Percentiles rank a stretch among this genome's conserved stretches.
Evolutionary conservation across 345 rosid species (phyloP).

Genomic region (Capsella bursapastoris): DNA sequence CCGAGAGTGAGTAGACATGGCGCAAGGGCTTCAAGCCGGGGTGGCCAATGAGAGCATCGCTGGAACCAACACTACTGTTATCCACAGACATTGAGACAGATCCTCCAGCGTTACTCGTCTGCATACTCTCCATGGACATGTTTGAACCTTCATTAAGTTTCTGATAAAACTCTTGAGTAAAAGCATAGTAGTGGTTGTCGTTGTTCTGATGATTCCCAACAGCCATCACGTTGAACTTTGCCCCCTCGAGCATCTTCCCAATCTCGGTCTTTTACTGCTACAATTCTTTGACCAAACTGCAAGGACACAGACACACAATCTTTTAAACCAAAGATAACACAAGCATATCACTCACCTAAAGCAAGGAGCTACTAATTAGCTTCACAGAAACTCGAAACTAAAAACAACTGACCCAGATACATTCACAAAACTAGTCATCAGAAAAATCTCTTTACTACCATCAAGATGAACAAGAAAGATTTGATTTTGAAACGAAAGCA

Average conservation of each 20-base stretch:
- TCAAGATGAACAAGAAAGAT: background rate
- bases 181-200: constrained; percentile 52
- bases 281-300: constrained; percentile 26
- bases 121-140: constrained; percentile 59
- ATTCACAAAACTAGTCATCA: background rate
- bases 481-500: background rate
- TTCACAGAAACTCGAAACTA: background rate
- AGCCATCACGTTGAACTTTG: constrained; percentile 48
- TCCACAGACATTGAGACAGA: constrained; percentile 68
- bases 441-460: background rate
- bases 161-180: constrained; percentile 58
- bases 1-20: constrained; percentile 46
- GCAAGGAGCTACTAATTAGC: background rate
- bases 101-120: constrained; percentile 60
- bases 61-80: constrained; percentile 68
- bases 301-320: background rate
- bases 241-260: constrained; percentile 42
- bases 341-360: constrained; percentile 4
- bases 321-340: constrained; percentile 11
- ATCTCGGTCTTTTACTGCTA: background rate
- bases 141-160: constrained; percentile 62
- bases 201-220: constrained; percentile 50
- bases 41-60: constrained; percentile 62
- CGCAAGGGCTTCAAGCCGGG: constrained; percentile 56
- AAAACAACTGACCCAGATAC: background rate